Percentiles rank a stretch among this genome's conserved stretches.
Conservation (phyloP, 2,329 filamentous ascomycete genomes). For the Thermoascus crustaceus region DNA sequence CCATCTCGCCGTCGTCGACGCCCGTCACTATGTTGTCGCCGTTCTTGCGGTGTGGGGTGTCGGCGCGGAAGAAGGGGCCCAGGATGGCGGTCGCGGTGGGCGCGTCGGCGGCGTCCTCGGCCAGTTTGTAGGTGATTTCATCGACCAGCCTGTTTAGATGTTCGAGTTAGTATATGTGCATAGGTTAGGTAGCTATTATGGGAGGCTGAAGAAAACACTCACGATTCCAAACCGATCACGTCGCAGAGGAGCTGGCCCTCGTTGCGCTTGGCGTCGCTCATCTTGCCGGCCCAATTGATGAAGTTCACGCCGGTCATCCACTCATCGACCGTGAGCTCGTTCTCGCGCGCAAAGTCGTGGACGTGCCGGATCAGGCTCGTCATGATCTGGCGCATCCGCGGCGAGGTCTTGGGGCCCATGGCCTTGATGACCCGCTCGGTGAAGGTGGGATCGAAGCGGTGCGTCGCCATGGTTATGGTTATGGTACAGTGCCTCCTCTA, state of each 20-base stretch:
- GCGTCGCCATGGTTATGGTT: conserved; percentile 19
- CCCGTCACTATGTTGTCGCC: conserved; percentile 56
- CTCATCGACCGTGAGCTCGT: conserved; percentile 51
- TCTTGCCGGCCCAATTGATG: conserved; percentile 55
- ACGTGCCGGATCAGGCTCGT: conserved; percentile 46
- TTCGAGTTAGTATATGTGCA: conserved; percentile 3
- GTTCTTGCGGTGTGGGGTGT: conserved; percentile 62
- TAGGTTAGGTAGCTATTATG: conserved; percentile 28
- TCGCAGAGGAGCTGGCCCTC: conserved; percentile 55
- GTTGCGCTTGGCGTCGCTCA: conserved; percentile 55
- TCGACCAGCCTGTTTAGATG: conserved; percentile 61
- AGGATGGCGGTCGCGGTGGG: conserved; percentile 71
- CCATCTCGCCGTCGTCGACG: conserved; percentile 45
- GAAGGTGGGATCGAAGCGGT: conserved; percentile 39
- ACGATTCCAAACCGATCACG: conserved; percentile 52
- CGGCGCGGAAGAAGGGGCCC: conserved; percentile 73
- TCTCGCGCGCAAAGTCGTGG: conserved; percentile 53
- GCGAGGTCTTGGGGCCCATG: conserved; percentile 62
- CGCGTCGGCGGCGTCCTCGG: conserved; percentile 43
- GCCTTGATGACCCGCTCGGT: conserved; percentile 66
- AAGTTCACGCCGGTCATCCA: conserved; percentile 50
- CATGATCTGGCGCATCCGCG: conserved; percentile 58
- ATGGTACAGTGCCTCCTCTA: no score
- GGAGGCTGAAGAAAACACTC: conserved; percentile 35
- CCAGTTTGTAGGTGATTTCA: conserved; percentile 66